phyloP scores from a whole-genome alignment of 164 flowering plant species.

The Warburgia ugandensis region DNA sequence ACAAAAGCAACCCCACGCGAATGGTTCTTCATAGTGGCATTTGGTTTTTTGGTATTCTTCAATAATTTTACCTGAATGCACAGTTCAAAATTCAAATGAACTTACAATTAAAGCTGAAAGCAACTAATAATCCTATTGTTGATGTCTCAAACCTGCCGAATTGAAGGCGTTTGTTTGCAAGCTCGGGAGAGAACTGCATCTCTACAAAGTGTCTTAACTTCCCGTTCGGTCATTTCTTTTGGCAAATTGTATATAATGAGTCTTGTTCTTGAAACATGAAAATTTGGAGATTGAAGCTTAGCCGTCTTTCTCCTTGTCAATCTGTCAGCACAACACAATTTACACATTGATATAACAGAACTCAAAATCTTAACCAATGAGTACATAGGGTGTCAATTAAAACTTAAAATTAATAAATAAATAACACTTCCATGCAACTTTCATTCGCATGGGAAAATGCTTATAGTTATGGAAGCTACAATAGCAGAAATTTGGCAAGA shows the following conservation, averaged over 20 bases:
- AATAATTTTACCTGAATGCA: conserved; percentile 66
- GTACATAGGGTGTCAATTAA: neutral
- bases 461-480: too few species aligned
- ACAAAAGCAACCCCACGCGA: conserved; percentile 92
- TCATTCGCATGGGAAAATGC: too few species aligned
- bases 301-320: conserved; percentile 52
- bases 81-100: neutral
- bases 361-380: neutral
- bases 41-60: conserved; percentile 48
- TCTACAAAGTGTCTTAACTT: conserved; percentile 51
- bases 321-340: conserved; percentile 30
- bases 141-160: conserved; percentile 60
- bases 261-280: conserved; percentile 83
- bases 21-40: conserved; percentile 30
- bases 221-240: conserved; percentile 63
- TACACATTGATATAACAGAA: neutral
- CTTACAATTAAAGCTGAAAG: neutral
- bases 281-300: conserved; percentile 82
- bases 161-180: conserved; percentile 73
- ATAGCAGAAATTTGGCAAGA: too few species aligned
- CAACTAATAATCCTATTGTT: neutral
- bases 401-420: neutral
- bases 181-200: conserved; percentile 87
- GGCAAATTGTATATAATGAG: conserved; percentile 86
- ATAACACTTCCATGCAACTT: too few species aligned